Conservation (phyloP, 2,329 filamentous ascomycete species). For the Teratosphaeria pseudoeucalypti region DNA sequence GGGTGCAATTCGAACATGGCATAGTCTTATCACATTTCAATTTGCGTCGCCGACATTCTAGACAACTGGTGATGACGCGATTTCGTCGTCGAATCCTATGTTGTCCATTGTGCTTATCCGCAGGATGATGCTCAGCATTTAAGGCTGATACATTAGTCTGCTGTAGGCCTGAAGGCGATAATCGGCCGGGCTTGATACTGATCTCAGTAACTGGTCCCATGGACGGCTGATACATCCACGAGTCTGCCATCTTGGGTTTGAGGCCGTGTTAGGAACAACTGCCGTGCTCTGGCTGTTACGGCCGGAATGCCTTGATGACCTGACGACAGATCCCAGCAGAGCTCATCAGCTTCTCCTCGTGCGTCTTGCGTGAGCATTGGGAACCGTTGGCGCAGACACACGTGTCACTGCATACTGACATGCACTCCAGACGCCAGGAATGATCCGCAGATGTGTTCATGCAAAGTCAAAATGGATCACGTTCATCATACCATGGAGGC, state of each 20-base stretch:
- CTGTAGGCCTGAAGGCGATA: background rate
- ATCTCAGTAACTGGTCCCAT: background rate
- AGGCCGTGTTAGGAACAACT: background rate
- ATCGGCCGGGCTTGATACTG: background rate
- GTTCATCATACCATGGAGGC: too few species aligned
- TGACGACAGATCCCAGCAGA: background rate
- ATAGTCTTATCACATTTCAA: conserved; percentile 66
- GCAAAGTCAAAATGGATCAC: too few species aligned
- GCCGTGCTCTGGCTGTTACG: background rate
- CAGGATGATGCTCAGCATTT: conserved; percentile 1
- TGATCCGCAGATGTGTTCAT: too few species aligned
- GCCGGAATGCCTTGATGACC: background rate
- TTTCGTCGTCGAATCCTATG: conserved; percentile 19
- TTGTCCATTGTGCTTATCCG: conserved; percentile 1
- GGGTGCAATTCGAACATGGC: conserved; percentile 59
- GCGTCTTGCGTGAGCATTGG: too few species aligned
- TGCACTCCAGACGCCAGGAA: too few species aligned
- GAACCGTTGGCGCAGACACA: too few species aligned
- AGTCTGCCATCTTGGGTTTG: conserved; percentile 5
- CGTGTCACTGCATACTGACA: too few species aligned
- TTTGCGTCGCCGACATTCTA: conserved; percentile 64
- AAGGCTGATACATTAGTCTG: conserved; percentile 7
- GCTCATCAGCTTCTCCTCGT: background rate
- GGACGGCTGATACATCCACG: conserved; percentile 9
- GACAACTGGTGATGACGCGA: conserved; percentile 55